Base-by-base conservation (phyloP, 129 eudicot genomes). In the Silybum marianum region DNA sequence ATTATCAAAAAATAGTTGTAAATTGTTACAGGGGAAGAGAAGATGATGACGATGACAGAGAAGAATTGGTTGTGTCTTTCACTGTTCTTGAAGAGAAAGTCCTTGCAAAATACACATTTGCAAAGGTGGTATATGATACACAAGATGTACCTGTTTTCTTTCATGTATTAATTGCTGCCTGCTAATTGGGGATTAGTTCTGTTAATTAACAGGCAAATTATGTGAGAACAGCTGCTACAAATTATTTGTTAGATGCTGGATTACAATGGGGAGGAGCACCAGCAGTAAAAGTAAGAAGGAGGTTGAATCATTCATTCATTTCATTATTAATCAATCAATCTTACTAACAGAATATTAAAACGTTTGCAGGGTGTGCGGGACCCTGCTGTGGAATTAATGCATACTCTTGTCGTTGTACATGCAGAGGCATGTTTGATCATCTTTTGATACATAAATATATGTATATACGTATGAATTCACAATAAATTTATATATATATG, bases 201-300 rank as follows among this genome's bases (percentile, higher is more conserved):
- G 54, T 58, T 58, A 58, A 58, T 58, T n/a, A 58, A 58, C 85
- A 91, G 97, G 96, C 92, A 79, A 85, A 83, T 75, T 88, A 84
- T 86, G 87, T 94, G 32, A 88, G 98, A 87, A 81, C 88, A 34
- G 93, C 95, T 25, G 93, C 97, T 44, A 87, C 78, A 72, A 91
- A 87, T 82, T 94, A 91, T 76, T 81, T 94, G 88, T 74, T 91
- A 88, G 98, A 94, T 84, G 91, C 93, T 80, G 97, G 98, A 80
- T 88, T 94, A 77, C 97, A 91, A 40, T 94, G 98, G 98, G 98
- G 95, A 67, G 93, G 93, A 78, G 97, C 98, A 44, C 93, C 98
- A 72, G 87, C 97, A 66, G 93, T 91, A 72, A 94, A 90, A 83
- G 97, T 94, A 78, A 88, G 90, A 32, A 32, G 46, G 66, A 42